Base-by-base conservation (phyloP, 257 asterid genomes). In the Salvia miltiorrhiza region DNA sequence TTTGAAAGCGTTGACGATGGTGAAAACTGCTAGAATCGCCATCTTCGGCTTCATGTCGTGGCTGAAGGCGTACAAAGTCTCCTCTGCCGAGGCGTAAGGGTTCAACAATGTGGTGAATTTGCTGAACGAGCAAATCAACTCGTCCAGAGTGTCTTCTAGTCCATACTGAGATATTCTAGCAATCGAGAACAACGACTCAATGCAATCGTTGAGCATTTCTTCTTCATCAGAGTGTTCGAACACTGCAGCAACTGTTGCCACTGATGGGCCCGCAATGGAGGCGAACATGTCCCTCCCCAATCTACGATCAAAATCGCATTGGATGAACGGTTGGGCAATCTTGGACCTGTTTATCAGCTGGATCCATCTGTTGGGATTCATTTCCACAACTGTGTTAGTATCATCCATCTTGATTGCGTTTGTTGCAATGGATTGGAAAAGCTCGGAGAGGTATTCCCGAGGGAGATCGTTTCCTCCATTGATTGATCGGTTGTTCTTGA, bases 231-330 rank as follows among this genome's bases (percentile, higher is more conserved):
- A 65, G 45, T 90, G 96, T 48, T 93, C 97, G 23, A 93, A 93
- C n/a, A 86, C 80, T 23, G 96, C 90, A 30, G 95, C 90, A 37
- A 93, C 76, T 2, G 99, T 90, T 28, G 97, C 96, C 13, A 93
- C 84, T 0, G 95, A 82, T 7, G 99, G 97, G 21, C 97, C 97
- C 0, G 99, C 91, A 30, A 87, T 86, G 14, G 92, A 44, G 23
- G 95, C 96, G 73, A 93, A 93, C 95, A 90, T 84, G 65, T 93
- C 99, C 50, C 96, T 63, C 33, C 96, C 99, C 64, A 94, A 58
- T 13, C 97, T 65, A 5, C 96, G 85, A 53, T 94, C 96, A 57
- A 88, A 87, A 60, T 85, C 85, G 53, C 89, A 84, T 24, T 71
- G 23, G 37, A 80, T 79, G 59, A 76, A 91, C 1, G 96, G 96